Base-by-base conservation (phyloP, 1,284 basidiomycete genomes). In the Rhizoctonia solani region DNA sequence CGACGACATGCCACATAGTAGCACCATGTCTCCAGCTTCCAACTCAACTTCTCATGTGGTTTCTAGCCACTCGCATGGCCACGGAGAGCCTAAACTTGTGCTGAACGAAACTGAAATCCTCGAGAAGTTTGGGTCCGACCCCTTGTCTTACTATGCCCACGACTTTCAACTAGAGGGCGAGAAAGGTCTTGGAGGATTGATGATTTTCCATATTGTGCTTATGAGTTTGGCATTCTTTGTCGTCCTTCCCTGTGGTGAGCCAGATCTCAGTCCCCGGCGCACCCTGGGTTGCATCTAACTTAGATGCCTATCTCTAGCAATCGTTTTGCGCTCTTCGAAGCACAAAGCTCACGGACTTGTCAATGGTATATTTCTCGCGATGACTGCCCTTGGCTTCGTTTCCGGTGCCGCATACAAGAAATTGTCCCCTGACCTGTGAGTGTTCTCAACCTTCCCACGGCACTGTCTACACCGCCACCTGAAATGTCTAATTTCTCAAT, bases 171-270 rank as follows among this genome's bases (percentile, higher is more conserved):
- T 84, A 34, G 56, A 52, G 29, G 46, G 65, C 13, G 54, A 53
- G 37, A 55, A 58, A 25, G 59, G 66, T 3, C 70, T 72, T 19
- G 71, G 71, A 1, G 81, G 81, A 11, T 77, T 92, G 54, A 89
- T 93, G 78, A 79, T 81, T 44, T 75, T 84, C 1, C 91, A 94
- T 75, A 83, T 80, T 23, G 68, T 86, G 2, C 83, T 84, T 73
- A 90, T 92, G 88, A 80, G 77, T 67, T 73, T 87, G 3, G 89
- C 90, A 8, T 93, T 91, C 76, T 91, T 93, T 72, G 81, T 86
- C 13, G 83, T 86, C 19, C 81, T 93, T 21, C 91, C 92, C 16
- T 79, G 85, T 58, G 86, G 92, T 92, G 75, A 74, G 81, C 63
- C 39, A 30, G 21, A 54, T 54, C 27, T 39, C 14, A 25, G 37